phyloP scores from a whole-genome alignment of 2,329 filamentous ascomycete species.

The Coleophoma cylindrospora region DNA sequence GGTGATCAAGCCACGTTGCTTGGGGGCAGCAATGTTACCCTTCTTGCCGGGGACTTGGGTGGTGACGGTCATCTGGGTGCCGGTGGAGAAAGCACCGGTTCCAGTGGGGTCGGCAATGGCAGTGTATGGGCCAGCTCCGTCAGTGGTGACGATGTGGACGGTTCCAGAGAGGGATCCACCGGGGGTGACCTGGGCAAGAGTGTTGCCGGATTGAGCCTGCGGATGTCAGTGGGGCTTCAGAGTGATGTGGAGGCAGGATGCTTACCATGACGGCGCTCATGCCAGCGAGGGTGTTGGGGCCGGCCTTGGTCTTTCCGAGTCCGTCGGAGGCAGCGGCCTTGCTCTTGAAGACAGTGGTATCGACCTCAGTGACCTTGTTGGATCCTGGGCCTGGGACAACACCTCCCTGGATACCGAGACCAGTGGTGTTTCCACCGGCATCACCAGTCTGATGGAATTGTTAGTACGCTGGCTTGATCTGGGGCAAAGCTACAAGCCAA shows the following conservation, averaged over 20 bases:
- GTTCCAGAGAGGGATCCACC: no score
- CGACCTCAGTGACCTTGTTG: slow-evolving; percentile 37
- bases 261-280: slow-evolving; percentile 39
- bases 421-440: no score
- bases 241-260: background rate
- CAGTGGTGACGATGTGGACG: no score
- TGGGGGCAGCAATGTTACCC: slow-evolving; percentile 26
- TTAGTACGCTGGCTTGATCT: no score
- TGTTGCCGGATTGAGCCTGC: slow-evolving; percentile 26
- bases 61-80: slow-evolving; percentile 49
- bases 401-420: slow-evolving; percentile 33
- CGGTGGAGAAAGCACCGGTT: slow-evolving; percentile 41
- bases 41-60: slow-evolving; percentile 41
- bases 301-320: no score
- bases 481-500: no score
- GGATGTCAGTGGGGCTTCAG: no score
- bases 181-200: no score
- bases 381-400: slow-evolving; percentile 34
- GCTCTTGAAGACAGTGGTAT: slow-evolving; percentile 27
- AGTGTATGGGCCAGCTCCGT: slow-evolving; percentile 22
- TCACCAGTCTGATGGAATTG: background rate
- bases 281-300: no score
- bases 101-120: slow-evolving; percentile 61
- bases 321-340: no score
- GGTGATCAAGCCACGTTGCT: no score